A percentile compares a stretch with the other conserved stretches of the same genome.
Conservation (phyloP, 192 early-diverging fungal genomes). For the Lunasporangiospora selenospora region DNA sequence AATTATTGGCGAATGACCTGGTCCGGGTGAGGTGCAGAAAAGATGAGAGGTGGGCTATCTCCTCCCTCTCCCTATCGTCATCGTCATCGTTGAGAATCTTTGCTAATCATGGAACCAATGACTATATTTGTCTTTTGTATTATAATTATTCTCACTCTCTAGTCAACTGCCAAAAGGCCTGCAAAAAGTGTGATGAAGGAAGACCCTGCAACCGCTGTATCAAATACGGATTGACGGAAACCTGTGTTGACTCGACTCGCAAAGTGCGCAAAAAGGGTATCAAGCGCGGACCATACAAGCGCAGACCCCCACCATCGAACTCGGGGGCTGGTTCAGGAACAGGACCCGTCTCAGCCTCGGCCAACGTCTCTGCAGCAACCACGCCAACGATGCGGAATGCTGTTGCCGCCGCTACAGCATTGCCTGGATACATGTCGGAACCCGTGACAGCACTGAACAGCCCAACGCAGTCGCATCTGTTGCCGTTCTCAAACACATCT, state of each 20-base stretch:
- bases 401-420: slow-evolving; percentile 16
- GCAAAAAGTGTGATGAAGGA: slow-evolving; percentile 92
- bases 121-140: neutral
- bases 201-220: slow-evolving; percentile 86
- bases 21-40: no score
- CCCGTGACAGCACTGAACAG: slow-evolving; percentile 36
- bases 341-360: no score
- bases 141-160: no score
- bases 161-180: slow-evolving; percentile 87
- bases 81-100: neutral
- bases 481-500: slow-evolving; percentile 32
- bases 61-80: no score
- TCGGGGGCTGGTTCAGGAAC: no score
- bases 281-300: slow-evolving; percentile 86
- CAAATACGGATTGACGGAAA: slow-evolving; percentile 69
- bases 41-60: neutral
- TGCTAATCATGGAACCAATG: no score
- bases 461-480: slow-evolving; percentile 35
- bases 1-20: no score
- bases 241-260: slow-evolving; percentile 79
- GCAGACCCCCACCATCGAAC: slow-evolving; percentile 49
- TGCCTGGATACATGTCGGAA: slow-evolving; percentile 35
- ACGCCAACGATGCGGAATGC: slow-evolving; percentile 37
- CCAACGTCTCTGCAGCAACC: slow-evolving; percentile 16
- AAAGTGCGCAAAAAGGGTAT: slow-evolving; percentile 86